These are phyloP conservation scores for Tricharina praecox DNA, from an alignment of 495 filamentous ascomycete genomes.

Conservation along the genomic window DNA sequence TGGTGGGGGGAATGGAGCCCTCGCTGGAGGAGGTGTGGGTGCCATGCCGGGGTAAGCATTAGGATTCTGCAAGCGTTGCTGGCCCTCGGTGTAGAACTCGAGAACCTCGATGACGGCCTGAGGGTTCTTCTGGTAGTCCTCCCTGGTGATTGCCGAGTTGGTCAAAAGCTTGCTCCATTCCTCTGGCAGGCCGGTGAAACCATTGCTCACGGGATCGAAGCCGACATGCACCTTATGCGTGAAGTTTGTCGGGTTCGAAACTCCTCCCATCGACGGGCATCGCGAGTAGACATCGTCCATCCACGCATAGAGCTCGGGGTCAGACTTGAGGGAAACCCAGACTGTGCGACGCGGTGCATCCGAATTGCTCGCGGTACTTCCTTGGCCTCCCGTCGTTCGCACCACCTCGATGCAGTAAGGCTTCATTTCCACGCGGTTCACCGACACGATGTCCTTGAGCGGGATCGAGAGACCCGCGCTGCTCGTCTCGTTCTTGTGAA, in stretches of 20 bases:
- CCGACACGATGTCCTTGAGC: constrained; percentile 67
- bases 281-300: constrained; percentile 92
- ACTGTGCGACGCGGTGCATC: constrained; percentile 66
- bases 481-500: constrained; percentile 65
- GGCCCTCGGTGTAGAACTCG: constrained; percentile 78
- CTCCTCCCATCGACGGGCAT: constrained; percentile 91
- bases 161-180: constrained; percentile 96
- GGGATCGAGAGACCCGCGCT: constrained; percentile 53
- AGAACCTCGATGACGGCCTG: constrained; percentile 94
- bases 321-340: constrained; percentile 76
- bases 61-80: constrained; percentile 43
- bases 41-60: constrained; percentile 55
- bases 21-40: constrained; percentile 43
- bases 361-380: constrained; percentile 32
- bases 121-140: constrained; percentile 95
- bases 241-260: constrained; percentile 96
- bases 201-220: constrained; percentile 83
- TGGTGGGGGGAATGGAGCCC: constrained; percentile 26
- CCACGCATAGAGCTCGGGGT: constrained; percentile 96
- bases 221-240: constrained; percentile 92
- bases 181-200: constrained; percentile 78
- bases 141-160: constrained; percentile 88
- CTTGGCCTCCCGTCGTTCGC: constrained; percentile 41
- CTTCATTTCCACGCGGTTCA: constrained; percentile 69
- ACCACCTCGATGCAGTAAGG: constrained; percentile 85